A percentile compares a stretch with the other conserved stretches of the same genome.
phyloP scores from a whole-genome alignment of 2,329 filamentous ascomycete genomes.

The Monosporascus sp. region DNA sequence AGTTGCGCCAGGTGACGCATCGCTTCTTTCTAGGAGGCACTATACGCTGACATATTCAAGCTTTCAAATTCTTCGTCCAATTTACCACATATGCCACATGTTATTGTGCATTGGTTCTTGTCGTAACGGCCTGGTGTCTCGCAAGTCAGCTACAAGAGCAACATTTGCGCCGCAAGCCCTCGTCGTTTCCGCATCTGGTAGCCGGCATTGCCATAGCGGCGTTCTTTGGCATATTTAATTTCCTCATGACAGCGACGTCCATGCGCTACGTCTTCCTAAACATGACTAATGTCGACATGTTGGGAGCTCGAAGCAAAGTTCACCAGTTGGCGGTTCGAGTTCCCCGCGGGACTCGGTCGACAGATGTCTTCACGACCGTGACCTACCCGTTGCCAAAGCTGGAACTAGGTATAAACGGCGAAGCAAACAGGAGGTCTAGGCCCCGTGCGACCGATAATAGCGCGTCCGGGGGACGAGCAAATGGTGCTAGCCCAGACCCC shows the following conservation, averaged over 20 bases:
- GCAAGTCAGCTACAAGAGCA: conserved; percentile 45
- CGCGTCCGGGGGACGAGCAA: conserved; percentile 5
- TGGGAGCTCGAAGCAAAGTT: conserved; percentile 56
- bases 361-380: conserved; percentile 45
- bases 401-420: conserved; percentile 11
- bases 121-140: conserved; percentile 60
- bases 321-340: conserved; percentile 73
- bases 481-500: conserved; percentile 11
- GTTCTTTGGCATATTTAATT: conserved; percentile 77
- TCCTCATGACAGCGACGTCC: conserved; percentile 71
- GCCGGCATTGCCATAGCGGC: conserved; percentile 61
- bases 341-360: conserved; percentile 41
- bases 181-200: conserved; percentile 49
- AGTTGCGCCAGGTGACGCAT: conserved; percentile 19
- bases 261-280: conserved; percentile 67
- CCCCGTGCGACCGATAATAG: conserved; percentile 2
- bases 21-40: neutral
- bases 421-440: conserved; percentile 5
- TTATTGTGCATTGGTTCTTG: conserved; percentile 61
- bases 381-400: conserved; percentile 51
- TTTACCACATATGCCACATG: conserved; percentile 71
- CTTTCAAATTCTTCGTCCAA: conserved; percentile 90
- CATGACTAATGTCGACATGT: conserved; percentile 77
- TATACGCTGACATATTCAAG: conserved; percentile 31
- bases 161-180: conserved; percentile 31